Percentiles rank a stretch among this genome's conserved stretches.
Evolutionary conservation across 169 alveolate genomes (phyloP).

Genomic region (Miamiensis avidus): DNA sequence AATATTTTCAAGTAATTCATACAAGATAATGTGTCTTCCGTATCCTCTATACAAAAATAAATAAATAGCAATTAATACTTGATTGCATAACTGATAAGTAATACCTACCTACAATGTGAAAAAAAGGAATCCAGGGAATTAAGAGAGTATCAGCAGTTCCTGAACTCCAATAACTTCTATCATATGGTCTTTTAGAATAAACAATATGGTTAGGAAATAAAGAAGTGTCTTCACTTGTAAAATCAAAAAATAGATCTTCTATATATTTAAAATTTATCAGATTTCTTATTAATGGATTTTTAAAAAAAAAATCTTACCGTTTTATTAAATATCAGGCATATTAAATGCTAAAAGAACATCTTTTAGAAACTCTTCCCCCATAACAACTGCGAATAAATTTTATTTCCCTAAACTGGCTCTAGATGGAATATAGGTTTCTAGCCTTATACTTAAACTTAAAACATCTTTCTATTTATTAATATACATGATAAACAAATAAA

Average conservation of each 20-base stretch:
- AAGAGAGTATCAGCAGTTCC: constrained; percentile 29
- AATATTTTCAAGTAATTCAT: constrained; percentile 64
- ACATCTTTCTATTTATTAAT: background rate
- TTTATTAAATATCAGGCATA: background rate
- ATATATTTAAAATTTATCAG: no score
- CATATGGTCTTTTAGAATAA: background rate
- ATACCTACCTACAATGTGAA: constrained; percentile 56
- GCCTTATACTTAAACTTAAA: background rate
- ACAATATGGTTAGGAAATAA: background rate
- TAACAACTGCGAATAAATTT: background rate
- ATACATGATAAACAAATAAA: no score
- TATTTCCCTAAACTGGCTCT: background rate
- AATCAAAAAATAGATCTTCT: background rate
- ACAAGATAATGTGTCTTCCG: constrained; percentile 60
- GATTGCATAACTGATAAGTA: background rate
- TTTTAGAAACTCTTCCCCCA: background rate
- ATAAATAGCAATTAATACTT: background rate
- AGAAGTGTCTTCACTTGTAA: background rate
- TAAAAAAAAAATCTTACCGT: no score
- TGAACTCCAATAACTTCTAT: background rate
- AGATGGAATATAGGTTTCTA: background rate
- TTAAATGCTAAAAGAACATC: background rate
- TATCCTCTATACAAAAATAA: constrained; percentile 34
- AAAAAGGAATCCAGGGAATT: constrained; percentile 80
- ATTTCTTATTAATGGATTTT: no score